Evolutionary conservation across 2,329 filamentous ascomycete genomes (phyloP), one percentile per base, ranked within the genome.

Genomic region (Aspergillus nomiae): DNA sequence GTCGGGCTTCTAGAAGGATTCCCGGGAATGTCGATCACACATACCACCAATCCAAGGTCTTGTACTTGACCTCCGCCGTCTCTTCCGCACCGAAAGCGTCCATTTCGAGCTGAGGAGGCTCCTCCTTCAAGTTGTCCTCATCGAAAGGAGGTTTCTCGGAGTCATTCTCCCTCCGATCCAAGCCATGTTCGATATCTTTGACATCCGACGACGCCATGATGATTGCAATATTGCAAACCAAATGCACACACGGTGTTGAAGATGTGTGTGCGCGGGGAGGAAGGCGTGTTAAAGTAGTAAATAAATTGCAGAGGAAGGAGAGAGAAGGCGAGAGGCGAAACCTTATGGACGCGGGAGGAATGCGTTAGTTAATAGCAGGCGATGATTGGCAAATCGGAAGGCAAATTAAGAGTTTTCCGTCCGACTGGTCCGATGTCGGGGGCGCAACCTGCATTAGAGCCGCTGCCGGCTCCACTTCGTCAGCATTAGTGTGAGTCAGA

Each of bases 51-150:
- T 75, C 73, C 74, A 83, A 76, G 0, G 81, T 83, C 65, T 80
- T 80, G 67, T 83, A 84, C 61, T 84, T 78, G 58, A 84, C 77
- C 48, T 80, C 77, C 7, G 72, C 68, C 12, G 63, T 61, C 24
- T 67, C 69, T 59, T 77, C 75, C 57, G 75, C 61, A 2, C 74
- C 74, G 58, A 77, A 77, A 4, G 73, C 71, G 57, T 77, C 75
- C 8, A 50, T 32, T 36, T 62, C 60, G 6, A 62, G 54, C 36
- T 57, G 32, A 12, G 60, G 55, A 16, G 60, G 57, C 4, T 50
- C 45, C 30, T 62, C 60, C 48, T 67, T 63, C 30, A 69, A 51
- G 56, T 66, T 64, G 32, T 66, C 65, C 10, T 66, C 65, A 4
- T 55, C 51, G 21, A 55, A 55, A 2, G 51, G 32, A 55, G 32